These are phyloP conservation scores for Panicum hallii DNA, from an alignment of 202 grass and related monocot genomes.

Conservation along the genomic window DNA sequence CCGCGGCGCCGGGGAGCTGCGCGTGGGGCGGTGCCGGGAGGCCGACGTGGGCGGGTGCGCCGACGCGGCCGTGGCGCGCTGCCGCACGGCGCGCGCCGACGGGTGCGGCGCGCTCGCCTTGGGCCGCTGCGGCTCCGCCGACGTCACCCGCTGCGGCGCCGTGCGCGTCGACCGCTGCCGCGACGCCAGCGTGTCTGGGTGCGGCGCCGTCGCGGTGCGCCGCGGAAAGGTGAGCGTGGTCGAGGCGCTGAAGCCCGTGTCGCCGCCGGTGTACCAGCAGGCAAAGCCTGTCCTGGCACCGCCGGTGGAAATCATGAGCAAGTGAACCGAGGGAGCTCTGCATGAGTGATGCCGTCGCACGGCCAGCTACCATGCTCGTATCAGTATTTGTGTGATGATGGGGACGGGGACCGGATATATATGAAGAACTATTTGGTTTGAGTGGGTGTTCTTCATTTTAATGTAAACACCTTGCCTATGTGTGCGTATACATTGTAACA, in stretches of 20 bases:
- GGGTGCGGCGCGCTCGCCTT: conserved; percentile 61
- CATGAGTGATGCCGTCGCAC: neutral
- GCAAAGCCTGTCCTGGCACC: neutral
- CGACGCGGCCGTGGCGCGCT: conserved; percentile 48
- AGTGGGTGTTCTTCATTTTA: no score
- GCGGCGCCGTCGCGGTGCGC: conserved; percentile 50
- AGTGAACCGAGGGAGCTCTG: neutral
- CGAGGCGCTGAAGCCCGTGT: conserved; percentile 21
- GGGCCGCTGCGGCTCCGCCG: conserved; percentile 49
- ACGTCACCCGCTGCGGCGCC: conserved; percentile 60
- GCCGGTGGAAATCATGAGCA: conserved; percentile 31
- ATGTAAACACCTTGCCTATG: no score
- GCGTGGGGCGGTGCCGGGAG: conserved; percentile 50
- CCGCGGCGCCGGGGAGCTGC: conserved; percentile 57
- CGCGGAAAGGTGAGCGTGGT: conserved; percentile 56
- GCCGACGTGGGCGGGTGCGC: conserved; percentile 55
- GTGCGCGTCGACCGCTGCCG: conserved; percentile 57
- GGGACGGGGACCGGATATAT: neutral
- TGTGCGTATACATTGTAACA: no score
- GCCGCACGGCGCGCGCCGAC: conserved; percentile 51
- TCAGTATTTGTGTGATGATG: neutral
- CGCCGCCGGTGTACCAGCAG: conserved; percentile 14
- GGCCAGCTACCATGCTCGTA: neutral
- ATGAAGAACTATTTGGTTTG: neutral
- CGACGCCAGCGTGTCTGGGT: conserved; percentile 45